Evolutionary conservation across 441 rosid genomes (phyloP), one percentile per base, ranked within the genome.

Genomic region (Jatropha podagrica): DNA sequence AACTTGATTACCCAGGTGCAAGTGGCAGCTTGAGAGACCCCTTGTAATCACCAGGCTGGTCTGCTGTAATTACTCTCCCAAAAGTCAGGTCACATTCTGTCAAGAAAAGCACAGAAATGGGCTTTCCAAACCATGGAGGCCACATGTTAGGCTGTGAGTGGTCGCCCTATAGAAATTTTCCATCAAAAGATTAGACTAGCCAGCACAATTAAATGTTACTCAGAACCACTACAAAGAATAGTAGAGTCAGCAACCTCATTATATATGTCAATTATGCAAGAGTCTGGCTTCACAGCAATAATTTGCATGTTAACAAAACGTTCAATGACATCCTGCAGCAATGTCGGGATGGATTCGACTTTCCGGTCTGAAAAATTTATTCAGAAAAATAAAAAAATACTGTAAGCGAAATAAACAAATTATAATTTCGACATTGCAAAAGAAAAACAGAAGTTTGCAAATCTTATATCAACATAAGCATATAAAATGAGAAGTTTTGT

Each of bases 41-140:
- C 79, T 72, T 89, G 80, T 79, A 94, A 73, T 92, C 95, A 48
- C 97, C 99, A 0, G 90, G 94, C 75, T 86, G 90, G 76, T 91
- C 89, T 46, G 72, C 37, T 61, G 74, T 79, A 38, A 96, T 84
- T 73, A 77, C 83, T 84, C 88, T 87, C 62, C 98, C 97, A 74
- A 96, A 94, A 69, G 92, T 87, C 74, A 92, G 75, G 73, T 92
- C 96, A 64, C 97, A 91, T 77, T 92, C 97, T 32, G 96, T 89
- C 89, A 96, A 84, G 79, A 83, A 87, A 82, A 96, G 82, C 72
- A 88, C 38, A 49, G 84, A 79, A 49, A 91, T 82, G 1, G 98
- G 97, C 81, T 88, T 87, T 76, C 92, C 97, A 73, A 82, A 94
- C 95, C 94, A 93, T 38, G 90, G 76, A 32, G 89, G 95, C 82